A percentile compares a stretch with the other conserved stretches of the same genome.
These are phyloP conservation scores for Penicillium diatomitis DNA, from an alignment of 495 filamentous ascomycete genomes.

Conservation along the genomic window DNA sequence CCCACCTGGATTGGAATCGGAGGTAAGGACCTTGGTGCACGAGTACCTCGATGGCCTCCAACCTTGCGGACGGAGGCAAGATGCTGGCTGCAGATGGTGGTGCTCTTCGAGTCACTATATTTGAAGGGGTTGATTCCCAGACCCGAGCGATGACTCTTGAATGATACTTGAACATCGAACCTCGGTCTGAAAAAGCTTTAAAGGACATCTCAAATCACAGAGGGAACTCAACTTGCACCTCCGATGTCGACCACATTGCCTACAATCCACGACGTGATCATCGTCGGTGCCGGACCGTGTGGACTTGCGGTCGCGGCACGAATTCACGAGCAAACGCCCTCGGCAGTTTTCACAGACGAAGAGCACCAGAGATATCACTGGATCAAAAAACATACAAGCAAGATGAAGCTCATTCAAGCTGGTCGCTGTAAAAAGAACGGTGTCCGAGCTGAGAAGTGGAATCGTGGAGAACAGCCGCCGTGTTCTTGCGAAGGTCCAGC, in stretches of 20 bases:
- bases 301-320: constrained; percentile 53
- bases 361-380: constrained; percentile 58
- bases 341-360: constrained; percentile 56
- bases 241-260: neutral
- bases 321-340: constrained; percentile 50
- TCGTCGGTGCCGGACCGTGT: constrained; percentile 55
- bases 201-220: too few species aligned
- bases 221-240: too few species aligned
- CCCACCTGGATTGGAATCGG: neutral
- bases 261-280: constrained; percentile 47
- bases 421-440: constrained; percentile 19
- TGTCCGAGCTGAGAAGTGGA: constrained; percentile 24
- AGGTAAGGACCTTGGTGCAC: constrained; percentile 28
- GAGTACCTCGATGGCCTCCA: constrained; percentile 26
- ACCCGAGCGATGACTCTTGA: neutral
- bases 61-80: too few species aligned
- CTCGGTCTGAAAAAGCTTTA: too few species aligned
- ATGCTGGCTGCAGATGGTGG: too few species aligned
- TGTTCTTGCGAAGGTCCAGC: constrained; percentile 10
- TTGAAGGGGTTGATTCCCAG: constrained; percentile 22
- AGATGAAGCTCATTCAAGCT: constrained; percentile 34
- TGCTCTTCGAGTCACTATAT: neutral
- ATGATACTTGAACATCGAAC: too few species aligned
- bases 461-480: constrained; percentile 5
- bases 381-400: constrained; percentile 45